phyloP scores from a whole-genome alignment of 208 protist species.

The Crithidia bombi region DNA sequence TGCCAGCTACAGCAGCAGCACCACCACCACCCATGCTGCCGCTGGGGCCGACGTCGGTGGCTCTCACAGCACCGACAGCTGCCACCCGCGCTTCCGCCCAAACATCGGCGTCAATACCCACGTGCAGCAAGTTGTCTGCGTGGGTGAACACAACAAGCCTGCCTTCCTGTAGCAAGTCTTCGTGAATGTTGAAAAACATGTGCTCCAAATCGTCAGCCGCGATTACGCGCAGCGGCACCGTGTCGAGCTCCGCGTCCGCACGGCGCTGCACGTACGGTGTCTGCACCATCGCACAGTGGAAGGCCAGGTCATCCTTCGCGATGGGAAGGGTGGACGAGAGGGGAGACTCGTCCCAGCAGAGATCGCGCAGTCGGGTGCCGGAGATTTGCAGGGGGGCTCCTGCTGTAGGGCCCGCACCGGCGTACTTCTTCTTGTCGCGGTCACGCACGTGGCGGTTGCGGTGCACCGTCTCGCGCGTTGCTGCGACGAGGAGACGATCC shows the following conservation, averaged over 20 bases:
- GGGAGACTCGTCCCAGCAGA: conserved; percentile 25
- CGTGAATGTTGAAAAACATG: conserved; percentile 53
- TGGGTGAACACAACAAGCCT: conserved; percentile 59
- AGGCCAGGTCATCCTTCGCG: conserved; percentile 21
- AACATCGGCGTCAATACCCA: conserved; percentile 30
- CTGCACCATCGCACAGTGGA: conserved; percentile 41
- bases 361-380: conserved; percentile 20
- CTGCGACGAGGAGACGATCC: conserved; percentile 33
- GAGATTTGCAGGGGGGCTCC: conserved; percentile 28
- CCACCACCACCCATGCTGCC: neutral
- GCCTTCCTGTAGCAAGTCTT: conserved; percentile 50
- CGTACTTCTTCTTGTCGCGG: conserved; percentile 16
- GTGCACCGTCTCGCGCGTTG: conserved; percentile 28
- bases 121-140: conserved; percentile 37
- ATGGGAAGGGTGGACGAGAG: conserved; percentile 18
- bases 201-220: conserved; percentile 44
- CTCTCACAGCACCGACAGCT: neutral
- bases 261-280: conserved; percentile 33
- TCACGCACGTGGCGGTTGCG: conserved; percentile 19
- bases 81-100: conserved; percentile 30
- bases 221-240: conserved; percentile 45
- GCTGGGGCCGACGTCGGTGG: neutral
- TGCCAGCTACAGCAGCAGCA: neutral
- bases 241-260: conserved; percentile 30
- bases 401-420: neutral